Evolutionary conservation across 78 protist species (phyloP).

Genomic region (Polysphondylium violaceum): DNA sequence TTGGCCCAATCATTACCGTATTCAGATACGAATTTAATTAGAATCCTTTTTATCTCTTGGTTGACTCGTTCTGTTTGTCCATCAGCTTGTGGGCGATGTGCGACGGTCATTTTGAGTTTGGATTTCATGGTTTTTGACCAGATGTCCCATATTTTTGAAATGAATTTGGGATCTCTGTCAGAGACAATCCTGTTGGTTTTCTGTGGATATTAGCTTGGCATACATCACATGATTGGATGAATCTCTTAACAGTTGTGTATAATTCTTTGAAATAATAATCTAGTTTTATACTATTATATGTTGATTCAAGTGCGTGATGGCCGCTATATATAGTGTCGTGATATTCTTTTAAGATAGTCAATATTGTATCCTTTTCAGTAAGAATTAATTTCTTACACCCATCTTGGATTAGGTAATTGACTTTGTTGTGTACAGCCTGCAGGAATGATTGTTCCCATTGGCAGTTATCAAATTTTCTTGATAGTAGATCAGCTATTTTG

Average conservation of each 20-base stretch:
- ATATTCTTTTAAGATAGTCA: background rate
- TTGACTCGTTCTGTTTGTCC: conserved; percentile 18
- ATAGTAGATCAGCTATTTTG: background rate
- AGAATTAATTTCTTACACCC: conserved; percentile 1
- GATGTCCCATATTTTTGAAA: no score
- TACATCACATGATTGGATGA: background rate
- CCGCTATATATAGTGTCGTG: background rate
- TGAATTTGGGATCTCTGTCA: no score
- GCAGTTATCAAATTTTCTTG: background rate
- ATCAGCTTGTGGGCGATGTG: conserved; percentile 5
- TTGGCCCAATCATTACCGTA: background rate
- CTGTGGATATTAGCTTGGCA: no score
- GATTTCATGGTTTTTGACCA: background rate
- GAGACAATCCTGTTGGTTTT: no score
- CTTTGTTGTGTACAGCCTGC: background rate
- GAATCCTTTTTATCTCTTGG: background rate
- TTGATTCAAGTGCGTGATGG: conserved; percentile 9
- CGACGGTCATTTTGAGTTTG: background rate
- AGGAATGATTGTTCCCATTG: background rate
- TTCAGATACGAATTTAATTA: background rate
- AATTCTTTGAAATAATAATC: background rate
- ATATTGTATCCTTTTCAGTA: background rate
- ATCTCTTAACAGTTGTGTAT: background rate
- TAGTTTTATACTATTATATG: background rate
- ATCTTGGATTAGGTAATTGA: background rate